Base-by-base conservation (phyloP, 2,329 filamentous ascomycete genomes). In the Botrytis medusae region DNA sequence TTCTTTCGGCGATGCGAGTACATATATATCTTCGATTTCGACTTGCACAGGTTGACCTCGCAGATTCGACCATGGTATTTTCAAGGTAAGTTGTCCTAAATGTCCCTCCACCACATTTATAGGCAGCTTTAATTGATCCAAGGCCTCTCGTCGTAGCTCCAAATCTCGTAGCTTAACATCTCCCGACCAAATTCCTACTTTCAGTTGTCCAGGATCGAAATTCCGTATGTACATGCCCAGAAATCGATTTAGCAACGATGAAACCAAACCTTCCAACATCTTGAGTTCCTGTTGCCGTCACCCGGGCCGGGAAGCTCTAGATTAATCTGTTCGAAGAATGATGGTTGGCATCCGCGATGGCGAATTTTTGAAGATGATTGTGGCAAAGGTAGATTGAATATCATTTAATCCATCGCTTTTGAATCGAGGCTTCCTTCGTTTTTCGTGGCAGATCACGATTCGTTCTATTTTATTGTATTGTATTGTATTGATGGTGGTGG, bases 211-310 rank as follows among this genome's bases (percentile, higher is more conserved):
- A 72, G 96, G 94, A 83, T 99, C 96, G 82, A 99, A 99, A 84
- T 99, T 98, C 88, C 97, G 95, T 84, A 99, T 95, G 84, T 99
- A 99, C 92, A 98, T 97, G 88, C 96, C 97, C 89, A 99, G 86
- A 85, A 99, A 98, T 86, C 97, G 93, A 86, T 99, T 99, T 79
- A 99, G 91, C 86, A 99, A 88, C 84, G 95, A 97, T 79, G 96
- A 94, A 77, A 98, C 96, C 79, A 99, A 88, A 78, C 95, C 93
- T 88, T 99, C 96, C 85, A 99, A 90, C 96, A 99, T 99, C 80
- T 82, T 87, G 87, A 85, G 83, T 82, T 83, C 79, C 79, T 83
- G 81, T 82, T 86, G 90, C 88, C 92, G 89, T 94, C 81, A 92
- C 90, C 92, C 92, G 81, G 92, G 91, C 90, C 85, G 84, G 90